Evolutionary conservation across 352 stramenopile genomes (phyloP).

Genomic region (Phytophthora meadii): DNA sequence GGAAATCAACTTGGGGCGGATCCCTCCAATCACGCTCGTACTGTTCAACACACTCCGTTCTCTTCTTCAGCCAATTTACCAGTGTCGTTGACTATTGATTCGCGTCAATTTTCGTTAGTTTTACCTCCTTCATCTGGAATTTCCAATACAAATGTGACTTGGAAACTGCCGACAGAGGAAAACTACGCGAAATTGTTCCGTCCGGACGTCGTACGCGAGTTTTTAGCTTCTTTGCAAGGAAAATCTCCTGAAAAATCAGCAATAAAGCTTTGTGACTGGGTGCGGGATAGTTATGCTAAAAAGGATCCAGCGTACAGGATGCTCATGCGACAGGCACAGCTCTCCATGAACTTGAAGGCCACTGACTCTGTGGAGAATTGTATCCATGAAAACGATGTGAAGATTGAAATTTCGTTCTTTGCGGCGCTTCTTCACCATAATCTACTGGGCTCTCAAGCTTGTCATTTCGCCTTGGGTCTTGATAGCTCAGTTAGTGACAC

Average conservation of each 20-base stretch:
- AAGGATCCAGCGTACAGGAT: conserved; percentile 75
- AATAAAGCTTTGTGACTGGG: conserved; percentile 56
- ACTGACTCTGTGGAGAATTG: conserved; percentile 13
- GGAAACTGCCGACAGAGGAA: conserved; percentile 7
- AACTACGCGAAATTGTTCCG: conserved; percentile 42
- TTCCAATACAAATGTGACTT: background rate
- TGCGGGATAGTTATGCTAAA: conserved; percentile 54
- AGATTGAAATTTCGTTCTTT: conserved; percentile 66
- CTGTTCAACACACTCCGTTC: conserved; percentile 47
- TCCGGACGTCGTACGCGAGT: conserved; percentile 13
- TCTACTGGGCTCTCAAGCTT: conserved; percentile 32
- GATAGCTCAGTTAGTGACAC: background rate
- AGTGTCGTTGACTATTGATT: conserved; percentile 5
- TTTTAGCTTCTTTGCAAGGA: conserved; percentile 34
- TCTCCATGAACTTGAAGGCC: conserved; percentile 19
- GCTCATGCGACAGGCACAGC: conserved; percentile 55
- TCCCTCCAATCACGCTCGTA: conserved; percentile 5
- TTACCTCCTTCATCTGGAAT: conserved; percentile 30
- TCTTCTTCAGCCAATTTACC: background rate
- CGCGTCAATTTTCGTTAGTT: conserved; percentile 43
- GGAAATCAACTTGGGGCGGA: background rate
- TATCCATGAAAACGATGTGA: conserved; percentile 37
- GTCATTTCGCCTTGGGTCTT: conserved; percentile 38
- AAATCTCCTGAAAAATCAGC: background rate
- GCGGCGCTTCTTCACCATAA: conserved; percentile 69